Base-by-base conservation (phyloP, 306 rosid species). In the Hippophae rhamnoides region DNA sequence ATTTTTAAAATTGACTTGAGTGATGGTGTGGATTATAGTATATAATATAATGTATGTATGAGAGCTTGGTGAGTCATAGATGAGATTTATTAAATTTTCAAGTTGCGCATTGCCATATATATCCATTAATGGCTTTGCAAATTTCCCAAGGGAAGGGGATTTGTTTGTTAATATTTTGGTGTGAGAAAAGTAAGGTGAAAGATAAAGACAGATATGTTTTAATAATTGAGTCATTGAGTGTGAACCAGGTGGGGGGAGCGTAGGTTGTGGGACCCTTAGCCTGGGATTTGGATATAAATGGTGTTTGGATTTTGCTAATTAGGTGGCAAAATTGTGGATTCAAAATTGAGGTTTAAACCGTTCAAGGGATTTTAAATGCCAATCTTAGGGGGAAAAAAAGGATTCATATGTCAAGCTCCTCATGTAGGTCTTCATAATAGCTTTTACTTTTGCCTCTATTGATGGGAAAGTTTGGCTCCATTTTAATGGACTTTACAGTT, bases 71-170 rank as follows among this genome's bases (percentile, higher is more conserved):
- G 95, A 65, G 96, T 61, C 61, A 69, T 31, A 31, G 38, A 31
- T 69, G 74, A 77, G 69, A 54, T 69, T 60, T 77, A 61, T 72
- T 70, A 66, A 51, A 75, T 13, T 68, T 10, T 61, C 69, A 67
- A 48, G 73, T 82, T 79, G 79, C 81, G 78, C 63, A 77, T 69
- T 31, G 90, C 80, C 79, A 31, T 31, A 31, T 31, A 31, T 31
- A 76, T 78, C 76, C 85, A 80, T 83, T 75, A 76, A 80, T 85
- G 90, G 89, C 85, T 61, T 78, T 78, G 86, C 89, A 71, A 81
- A 84, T 88, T 88, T 88, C 90, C 94, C 95, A 65, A 84, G 79
- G 87, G 79, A 66, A 64, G 74, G 85, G 73, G 72, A 69, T 75
- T 58, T 70, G 65, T 69, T 62, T 70, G 67, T 69, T 72, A 64